These are phyloP conservation scores for Barnettozyma sp. DNA, from an alignment of 805 yeast genomes.

Conservation along the genomic window DNA sequence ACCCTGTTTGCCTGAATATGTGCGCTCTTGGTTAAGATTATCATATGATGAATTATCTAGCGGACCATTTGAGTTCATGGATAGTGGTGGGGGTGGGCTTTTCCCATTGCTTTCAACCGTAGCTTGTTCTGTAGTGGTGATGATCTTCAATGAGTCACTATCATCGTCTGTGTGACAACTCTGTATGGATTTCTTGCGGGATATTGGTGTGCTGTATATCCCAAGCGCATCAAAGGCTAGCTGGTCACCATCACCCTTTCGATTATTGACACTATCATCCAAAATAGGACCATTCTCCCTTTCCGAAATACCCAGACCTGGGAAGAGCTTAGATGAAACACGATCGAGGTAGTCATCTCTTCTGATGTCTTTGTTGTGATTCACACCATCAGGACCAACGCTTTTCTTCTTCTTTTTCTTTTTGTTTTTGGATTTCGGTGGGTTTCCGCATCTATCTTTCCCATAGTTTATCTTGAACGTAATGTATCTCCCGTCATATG, in stretches of 20 bases:
- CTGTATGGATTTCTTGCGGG: constrained; percentile 1
- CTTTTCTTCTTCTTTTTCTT: constrained; percentile 32
- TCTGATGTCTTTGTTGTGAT: not conserved
- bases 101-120: too few relatives aligned
- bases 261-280: too few relatives aligned
- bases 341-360: constrained; percentile 5
- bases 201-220: constrained; percentile 10
- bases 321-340: constrained; percentile 20
- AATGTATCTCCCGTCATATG: constrained; percentile 40
- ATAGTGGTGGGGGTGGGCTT: not conserved
- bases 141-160: constrained; percentile 4
- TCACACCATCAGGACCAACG: too few relatives aligned
- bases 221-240: constrained; percentile 17
- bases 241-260: too few relatives aligned
- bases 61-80: too few relatives aligned
- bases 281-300: too few relatives aligned
- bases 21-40: not conserved
- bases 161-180: constrained; percentile 3
- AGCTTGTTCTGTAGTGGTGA: constrained; percentile 1
- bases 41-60: too few relatives aligned
- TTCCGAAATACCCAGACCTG: constrained; percentile 21
- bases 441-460: constrained; percentile 77
- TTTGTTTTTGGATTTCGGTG: constrained; percentile 36
- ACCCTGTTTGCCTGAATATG: not conserved
- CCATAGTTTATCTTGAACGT: constrained; percentile 60